These are phyloP conservation scores for Rhynchospora pubera DNA, from an alignment of 176 grass and related monocot species.

Conservation along the genomic window DNA sequence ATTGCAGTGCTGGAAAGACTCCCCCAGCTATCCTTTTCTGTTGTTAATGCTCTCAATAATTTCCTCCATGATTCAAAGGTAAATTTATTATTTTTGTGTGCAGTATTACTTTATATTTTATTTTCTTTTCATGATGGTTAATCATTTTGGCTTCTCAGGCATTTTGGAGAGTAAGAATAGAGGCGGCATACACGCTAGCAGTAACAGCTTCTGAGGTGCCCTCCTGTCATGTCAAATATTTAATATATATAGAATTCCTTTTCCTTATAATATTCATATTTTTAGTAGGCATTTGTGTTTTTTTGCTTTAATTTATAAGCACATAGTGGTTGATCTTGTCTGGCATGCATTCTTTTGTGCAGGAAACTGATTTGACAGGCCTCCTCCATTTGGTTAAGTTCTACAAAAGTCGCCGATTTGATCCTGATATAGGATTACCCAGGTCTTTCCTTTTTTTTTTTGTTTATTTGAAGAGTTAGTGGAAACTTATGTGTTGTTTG, in stretches of 20 bases:
- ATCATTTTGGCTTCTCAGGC: conserved; percentile 38
- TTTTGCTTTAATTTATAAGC: not conserved
- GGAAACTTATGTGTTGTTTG: not conserved
- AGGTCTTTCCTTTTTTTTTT: conserved; percentile 50
- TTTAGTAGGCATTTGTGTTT: not conserved
- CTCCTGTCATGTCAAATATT: conserved; percentile 10
- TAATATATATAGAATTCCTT: not conserved
- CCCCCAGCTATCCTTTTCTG: conserved; percentile 70
- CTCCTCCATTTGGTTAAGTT: conserved; percentile 88
- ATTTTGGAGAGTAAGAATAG: conserved; percentile 96
- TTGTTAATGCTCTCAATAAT: conserved; percentile 92
- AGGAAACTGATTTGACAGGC: conserved; percentile 87
- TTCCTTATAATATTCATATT: not conserved
- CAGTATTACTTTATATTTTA: conserved; percentile 23
- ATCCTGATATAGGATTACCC: conserved; percentile 92
- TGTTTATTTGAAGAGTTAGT: not conserved
- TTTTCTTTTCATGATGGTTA: conserved; percentile 22
- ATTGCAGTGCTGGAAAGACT: conserved; percentile 77
- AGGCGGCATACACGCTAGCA: conserved; percentile 91
- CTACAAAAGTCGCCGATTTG: conserved; percentile 84
- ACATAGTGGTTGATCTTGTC: not conserved
- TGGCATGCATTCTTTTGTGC: conserved; percentile 24
- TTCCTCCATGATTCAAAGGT: conserved; percentile 98
- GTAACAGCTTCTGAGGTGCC: conserved; percentile 75
- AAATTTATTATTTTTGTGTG: conserved; percentile 10